Conservation (phyloP, 352 stramenopile species). For the Globisporangium recalcitrans region DNA sequence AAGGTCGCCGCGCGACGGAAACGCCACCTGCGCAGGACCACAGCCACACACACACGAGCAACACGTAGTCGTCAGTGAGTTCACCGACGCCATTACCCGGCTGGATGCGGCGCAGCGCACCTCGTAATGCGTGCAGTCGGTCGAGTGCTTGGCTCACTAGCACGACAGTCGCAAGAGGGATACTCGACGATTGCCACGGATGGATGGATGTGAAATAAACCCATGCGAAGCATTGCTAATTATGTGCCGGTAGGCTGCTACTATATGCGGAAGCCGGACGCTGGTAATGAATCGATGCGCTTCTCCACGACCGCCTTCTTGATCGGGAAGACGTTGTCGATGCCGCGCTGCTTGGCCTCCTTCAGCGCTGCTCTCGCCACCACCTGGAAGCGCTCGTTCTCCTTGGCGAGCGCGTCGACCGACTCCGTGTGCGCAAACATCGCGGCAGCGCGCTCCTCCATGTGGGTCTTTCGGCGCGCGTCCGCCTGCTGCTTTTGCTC, state of each 20-base stretch:
- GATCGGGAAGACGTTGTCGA: slow-evolving; percentile 66
- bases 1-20: slow-evolving; percentile 23
- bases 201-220: no score
- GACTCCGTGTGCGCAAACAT: slow-evolving; percentile 32
- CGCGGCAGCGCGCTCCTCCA: slow-evolving; percentile 32
- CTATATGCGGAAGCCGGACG: slow-evolving; percentile 72
- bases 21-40: slow-evolving; percentile 21
- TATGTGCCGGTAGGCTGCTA: not conserved
- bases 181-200: no score
- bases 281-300: slow-evolving; percentile 61
- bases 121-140: slow-evolving; percentile 11
- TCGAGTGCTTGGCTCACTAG: no score
- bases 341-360: slow-evolving; percentile 49
- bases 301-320: slow-evolving; percentile 70
- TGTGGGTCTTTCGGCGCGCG: slow-evolving; percentile 44
- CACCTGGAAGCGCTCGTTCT: slow-evolving; percentile 59
- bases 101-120: no score
- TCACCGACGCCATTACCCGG: no score
- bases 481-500: slow-evolving; percentile 75
- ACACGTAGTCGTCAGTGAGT: not conserved
- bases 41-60: no score
- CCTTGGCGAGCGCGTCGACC: slow-evolving; percentile 29
- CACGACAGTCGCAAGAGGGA: no score
- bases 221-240: no score
- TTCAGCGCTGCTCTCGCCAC: slow-evolving; percentile 46